phyloP scores from a whole-genome alignment of 495 filamentous ascomycete genomes.

The Chaetomium tenue region DNA sequence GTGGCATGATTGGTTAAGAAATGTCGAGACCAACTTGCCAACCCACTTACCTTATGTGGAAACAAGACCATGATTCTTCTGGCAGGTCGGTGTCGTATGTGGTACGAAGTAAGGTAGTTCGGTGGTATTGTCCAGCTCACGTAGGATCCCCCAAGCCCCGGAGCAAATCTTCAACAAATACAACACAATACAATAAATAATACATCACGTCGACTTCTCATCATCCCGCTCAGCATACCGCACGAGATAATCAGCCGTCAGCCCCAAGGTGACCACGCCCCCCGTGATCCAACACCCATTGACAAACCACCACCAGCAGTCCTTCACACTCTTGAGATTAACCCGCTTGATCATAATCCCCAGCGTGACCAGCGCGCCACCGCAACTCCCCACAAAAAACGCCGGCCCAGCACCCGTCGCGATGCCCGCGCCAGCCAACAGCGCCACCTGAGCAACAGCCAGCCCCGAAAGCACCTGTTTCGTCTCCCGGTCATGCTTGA shows the following conservation, averaged over 20 bases:
- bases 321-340: constrained; percentile 73
- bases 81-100: no score
- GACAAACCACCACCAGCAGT: constrained; percentile 97
- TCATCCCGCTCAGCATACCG: constrained; percentile 35
- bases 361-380: constrained; percentile 71
- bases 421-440: constrained; percentile 74
- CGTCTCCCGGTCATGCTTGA: constrained; percentile 83
- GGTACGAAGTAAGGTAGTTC: no score
- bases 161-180: constrained; percentile 1
- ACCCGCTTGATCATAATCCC: constrained; percentile 88
- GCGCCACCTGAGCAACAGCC: constrained; percentile 70
- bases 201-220: constrained; percentile 26
- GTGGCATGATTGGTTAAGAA: no score
- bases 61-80: no score
- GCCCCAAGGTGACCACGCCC: constrained; percentile 50
- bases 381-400: constrained; percentile 83
- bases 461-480: constrained; percentile 79
- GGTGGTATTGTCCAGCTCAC: no score
- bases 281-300: constrained; percentile 60
- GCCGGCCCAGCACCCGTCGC: constrained; percentile 74
- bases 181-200: constrained; percentile 8
- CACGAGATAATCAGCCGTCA: constrained; percentile 52
- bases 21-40: no score
- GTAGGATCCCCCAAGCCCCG: no score
- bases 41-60: no score